These are phyloP conservation scores for Sicyos edulis DNA, from an alignment of 306 rosid species.

Conservation along the genomic window DNA sequence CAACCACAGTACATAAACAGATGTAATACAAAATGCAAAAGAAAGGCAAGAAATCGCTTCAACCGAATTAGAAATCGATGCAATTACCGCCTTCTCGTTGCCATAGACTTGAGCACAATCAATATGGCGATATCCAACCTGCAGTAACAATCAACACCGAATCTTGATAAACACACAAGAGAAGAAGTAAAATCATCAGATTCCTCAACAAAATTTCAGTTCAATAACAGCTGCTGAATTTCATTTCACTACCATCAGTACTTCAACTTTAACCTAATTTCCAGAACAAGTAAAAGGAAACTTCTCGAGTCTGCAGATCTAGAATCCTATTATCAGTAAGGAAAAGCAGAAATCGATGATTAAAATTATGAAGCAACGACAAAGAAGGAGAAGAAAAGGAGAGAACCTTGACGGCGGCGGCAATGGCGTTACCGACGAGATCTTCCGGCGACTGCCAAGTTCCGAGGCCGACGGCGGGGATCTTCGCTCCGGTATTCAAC, in stretches of 20 bases:
- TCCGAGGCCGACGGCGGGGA: conserved; percentile 73
- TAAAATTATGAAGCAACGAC: not conserved
- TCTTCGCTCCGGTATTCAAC: conserved; percentile 73
- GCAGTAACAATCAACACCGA: conserved; percentile 17
- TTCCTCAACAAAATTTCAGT: not conserved
- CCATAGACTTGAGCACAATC: conserved; percentile 74
- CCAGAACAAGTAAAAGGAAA: not conserved
- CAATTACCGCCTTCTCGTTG: conserved; percentile 64
- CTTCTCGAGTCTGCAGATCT: not conserved
- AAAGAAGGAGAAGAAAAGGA: not conserved
- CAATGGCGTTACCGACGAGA: conserved; percentile 41
- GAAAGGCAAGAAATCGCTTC: not conserved
- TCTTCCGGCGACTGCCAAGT: conserved; percentile 66
- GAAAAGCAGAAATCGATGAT: not conserved
- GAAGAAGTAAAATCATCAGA: not conserved
- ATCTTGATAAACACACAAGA: not conserved
- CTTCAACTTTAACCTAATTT: not conserved
- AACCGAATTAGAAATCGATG: not conserved
- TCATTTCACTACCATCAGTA: not conserved
- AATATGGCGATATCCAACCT: conserved; percentile 77
- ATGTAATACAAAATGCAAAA: not conserved
- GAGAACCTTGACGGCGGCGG: conserved; percentile 50
- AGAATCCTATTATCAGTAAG: not conserved
- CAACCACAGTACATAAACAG: not conserved
- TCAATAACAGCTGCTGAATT: not conserved